Percentiles rank a stretch among this genome's conserved stretches.
Evolutionary conservation across 805 yeast genomes (phyloP).

Genomic region (Teunomyces cretensis): DNA sequence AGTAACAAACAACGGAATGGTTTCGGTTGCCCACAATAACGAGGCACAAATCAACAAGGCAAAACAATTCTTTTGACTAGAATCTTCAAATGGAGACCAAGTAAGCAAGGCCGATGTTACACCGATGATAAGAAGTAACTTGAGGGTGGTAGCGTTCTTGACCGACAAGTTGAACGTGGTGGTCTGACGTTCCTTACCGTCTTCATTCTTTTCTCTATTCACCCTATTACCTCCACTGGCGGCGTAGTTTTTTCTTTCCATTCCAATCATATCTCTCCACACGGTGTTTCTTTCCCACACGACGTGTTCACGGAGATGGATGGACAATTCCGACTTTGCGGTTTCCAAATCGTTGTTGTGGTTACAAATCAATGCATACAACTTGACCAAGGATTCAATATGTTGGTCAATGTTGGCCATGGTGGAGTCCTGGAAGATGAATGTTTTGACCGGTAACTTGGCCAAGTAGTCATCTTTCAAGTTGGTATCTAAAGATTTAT

Average conservation of each 20-base stretch:
- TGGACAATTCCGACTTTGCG: slow-evolving; percentile 55
- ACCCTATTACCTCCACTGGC: slow-evolving; percentile 15
- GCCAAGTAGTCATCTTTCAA: slow-evolving; percentile 44
- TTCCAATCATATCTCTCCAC: slow-evolving; percentile 57
- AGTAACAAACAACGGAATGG: slow-evolving; percentile 89
- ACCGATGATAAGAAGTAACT: slow-evolving; percentile 45
- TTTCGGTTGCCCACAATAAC: slow-evolving; percentile 92
- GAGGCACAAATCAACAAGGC: slow-evolving; percentile 83
- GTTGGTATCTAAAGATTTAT: slow-evolving; percentile 46
- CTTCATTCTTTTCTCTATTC: slow-evolving; percentile 5
- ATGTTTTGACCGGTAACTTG: slow-evolving; percentile 44
- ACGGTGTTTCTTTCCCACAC: slow-evolving; percentile 58
- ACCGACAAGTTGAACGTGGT: slow-evolving; percentile 24
- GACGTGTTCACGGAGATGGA: slow-evolving; percentile 54
- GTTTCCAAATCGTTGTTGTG: slow-evolving; percentile 37
- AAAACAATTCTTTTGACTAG: slow-evolving; percentile 50
- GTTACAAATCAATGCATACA: slow-evolving; percentile 39
- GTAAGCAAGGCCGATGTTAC: slow-evolving; percentile 44
- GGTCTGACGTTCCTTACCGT: slow-evolving; percentile 6
- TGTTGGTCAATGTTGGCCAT: slow-evolving; percentile 29
- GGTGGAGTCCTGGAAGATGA: slow-evolving; percentile 39
- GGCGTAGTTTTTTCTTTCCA: slow-evolving; percentile 40
- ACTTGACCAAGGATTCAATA: slow-evolving; percentile 31
- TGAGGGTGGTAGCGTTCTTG: slow-evolving; percentile 37
- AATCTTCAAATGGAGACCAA: slow-evolving; percentile 33